Percentiles rank a stretch among this genome's conserved stretches.
Evolutionary conservation across 768 basidiomycete genomes (phyloP).

Genomic region (Cystobasidium tubakii): DNA sequence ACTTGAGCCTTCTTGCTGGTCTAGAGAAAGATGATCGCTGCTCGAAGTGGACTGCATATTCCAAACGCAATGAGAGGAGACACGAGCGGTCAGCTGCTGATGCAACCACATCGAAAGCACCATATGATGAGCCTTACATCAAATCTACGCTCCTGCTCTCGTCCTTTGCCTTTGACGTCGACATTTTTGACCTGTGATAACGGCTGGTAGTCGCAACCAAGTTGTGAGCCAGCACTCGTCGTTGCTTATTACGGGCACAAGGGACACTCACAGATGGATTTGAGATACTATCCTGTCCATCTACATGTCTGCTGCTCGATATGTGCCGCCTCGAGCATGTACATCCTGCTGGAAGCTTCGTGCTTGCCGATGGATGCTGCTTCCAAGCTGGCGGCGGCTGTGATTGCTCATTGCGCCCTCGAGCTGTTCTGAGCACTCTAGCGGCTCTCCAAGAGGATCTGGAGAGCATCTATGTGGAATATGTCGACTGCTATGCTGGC

Average conservation of each 20-base stretch:
- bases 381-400: not conserved
- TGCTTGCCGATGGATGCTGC: not conserved
- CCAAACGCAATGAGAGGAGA: not conserved
- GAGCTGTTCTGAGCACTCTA: not conserved
- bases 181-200: not conserved
- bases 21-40: not conserved
- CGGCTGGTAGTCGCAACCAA: not conserved
- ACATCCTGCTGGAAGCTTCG: not conserved
- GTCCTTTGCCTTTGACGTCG: conserved; percentile 12
- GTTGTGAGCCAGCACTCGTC: no score
- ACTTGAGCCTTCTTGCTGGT: not conserved
- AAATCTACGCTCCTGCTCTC: not conserved
- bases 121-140: not conserved
- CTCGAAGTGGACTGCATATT: not conserved
- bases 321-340: not conserved
- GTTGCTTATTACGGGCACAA: not conserved
- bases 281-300: not conserved
- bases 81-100: no score
- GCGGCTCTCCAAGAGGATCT: conserved; percentile 8
- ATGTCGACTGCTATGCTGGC: not conserved
- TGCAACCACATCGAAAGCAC: no score
- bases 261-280: not conserved
- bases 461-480: not conserved
- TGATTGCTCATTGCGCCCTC: not conserved
- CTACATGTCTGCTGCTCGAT: not conserved